Percentiles rank a stretch among this genome's conserved stretches.
Evolutionary conservation across 495 filamentous ascomycete species (phyloP).

Genomic region (Umbilicaria muhlenbergii): DNA sequence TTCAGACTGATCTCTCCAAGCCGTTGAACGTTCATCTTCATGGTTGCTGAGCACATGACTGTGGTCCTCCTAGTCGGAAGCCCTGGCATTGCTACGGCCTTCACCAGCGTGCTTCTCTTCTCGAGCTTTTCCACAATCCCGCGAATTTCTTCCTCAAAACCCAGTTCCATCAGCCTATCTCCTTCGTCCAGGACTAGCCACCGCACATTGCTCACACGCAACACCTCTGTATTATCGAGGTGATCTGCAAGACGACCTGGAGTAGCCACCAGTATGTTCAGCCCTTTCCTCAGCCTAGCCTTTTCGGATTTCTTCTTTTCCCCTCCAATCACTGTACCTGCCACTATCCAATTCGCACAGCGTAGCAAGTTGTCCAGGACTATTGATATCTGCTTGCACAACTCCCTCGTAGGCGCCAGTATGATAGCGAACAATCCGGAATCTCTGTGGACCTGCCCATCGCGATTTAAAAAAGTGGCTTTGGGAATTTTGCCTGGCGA

Average conservation of each 20-base stretch:
- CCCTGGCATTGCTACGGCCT: slow-evolving; percentile 22
- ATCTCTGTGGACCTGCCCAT: slow-evolving; percentile 46
- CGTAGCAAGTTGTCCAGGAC: slow-evolving; percentile 71
- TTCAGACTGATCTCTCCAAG: slow-evolving; percentile 89
- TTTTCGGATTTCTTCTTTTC: slow-evolving; percentile 98
- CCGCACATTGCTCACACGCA: slow-evolving; percentile 76
- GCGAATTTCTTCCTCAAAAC: slow-evolving; percentile 79
- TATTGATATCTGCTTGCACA: slow-evolving; percentile 80
- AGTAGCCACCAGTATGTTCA: slow-evolving; percentile 91
- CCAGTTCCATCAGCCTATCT: slow-evolving; percentile 90
- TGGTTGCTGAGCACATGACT: slow-evolving; percentile 86
- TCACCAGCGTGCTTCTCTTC: slow-evolving; percentile 26
- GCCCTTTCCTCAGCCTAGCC: slow-evolving; percentile 73
- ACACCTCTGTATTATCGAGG: slow-evolving; percentile 72
- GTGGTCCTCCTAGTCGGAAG: slow-evolving; percentile 69
- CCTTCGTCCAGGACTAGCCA: slow-evolving; percentile 95
- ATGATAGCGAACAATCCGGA: slow-evolving; percentile 88
- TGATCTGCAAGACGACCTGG: slow-evolving; percentile 85
- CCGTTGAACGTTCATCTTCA: slow-evolving; percentile 90
- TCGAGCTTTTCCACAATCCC: slow-evolving; percentile 66
- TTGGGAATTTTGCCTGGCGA: slow-evolving; percentile 5
- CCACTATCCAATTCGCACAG: slow-evolving; percentile 79
- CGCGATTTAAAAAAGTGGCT: slow-evolving; percentile 21
- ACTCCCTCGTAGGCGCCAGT: slow-evolving; percentile 77
- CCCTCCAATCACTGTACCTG: slow-evolving; percentile 82